Percentiles rank a stretch among this genome's conserved stretches.
Conservation (phyloP, 78 protist species). For the Isochrysis galbana region DNA sequence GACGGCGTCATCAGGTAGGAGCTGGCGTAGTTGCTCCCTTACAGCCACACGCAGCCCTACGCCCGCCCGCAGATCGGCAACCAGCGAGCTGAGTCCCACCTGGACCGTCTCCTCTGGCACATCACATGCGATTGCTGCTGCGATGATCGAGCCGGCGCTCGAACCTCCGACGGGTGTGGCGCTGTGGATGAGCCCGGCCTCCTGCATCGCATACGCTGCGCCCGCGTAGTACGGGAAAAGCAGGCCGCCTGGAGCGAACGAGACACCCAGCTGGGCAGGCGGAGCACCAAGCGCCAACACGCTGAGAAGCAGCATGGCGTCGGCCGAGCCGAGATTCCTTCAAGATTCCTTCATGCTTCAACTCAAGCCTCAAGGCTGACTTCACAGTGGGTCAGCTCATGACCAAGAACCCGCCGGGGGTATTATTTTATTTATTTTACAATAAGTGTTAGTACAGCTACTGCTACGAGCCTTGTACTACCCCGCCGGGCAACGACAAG, state of each 20-base stretch:
- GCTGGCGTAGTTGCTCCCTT: not conserved
- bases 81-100: not conserved
- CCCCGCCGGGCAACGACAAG: too few species aligned
- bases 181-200: not conserved
- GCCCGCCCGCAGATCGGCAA: not conserved
- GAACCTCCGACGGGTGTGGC: not conserved
- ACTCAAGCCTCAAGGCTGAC: too few species aligned
- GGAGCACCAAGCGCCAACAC: not conserved
- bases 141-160: not conserved
- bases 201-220: not conserved
- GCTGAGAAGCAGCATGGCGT: not conserved
- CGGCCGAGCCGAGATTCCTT: not conserved
- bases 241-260: conserved; percentile 3
- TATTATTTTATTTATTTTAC: too few species aligned
- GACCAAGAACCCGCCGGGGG: too few species aligned
- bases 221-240: conserved; percentile 13
- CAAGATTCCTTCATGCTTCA: not conserved
- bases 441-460: too few species aligned
- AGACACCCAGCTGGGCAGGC: not conserved
- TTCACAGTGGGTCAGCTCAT: too few species aligned
- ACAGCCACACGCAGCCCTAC: not conserved
- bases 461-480: too few species aligned
- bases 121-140: not conserved
- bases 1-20: not conserved
- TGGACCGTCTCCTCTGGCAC: not conserved